phyloP scores from a whole-genome alignment of 495 filamentous ascomycete genomes.

The Lentithecium fluviatile region DNA sequence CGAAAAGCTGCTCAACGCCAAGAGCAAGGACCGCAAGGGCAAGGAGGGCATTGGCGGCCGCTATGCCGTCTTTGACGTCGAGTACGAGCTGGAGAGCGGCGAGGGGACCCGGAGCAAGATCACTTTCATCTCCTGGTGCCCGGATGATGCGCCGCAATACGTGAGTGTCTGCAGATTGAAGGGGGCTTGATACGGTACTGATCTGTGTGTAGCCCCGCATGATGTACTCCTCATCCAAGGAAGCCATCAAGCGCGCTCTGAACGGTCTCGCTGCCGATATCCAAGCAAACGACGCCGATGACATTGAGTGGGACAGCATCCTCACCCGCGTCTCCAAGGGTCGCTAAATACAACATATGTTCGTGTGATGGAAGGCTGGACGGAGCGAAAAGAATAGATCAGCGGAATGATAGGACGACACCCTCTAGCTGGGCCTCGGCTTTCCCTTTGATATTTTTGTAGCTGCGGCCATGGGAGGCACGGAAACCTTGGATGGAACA shows the following conservation, averaged over 20 bases:
- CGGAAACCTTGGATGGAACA: too few species aligned
- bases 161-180: conserved; percentile 54
- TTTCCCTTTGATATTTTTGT: too few species aligned
- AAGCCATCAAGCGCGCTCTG: conserved; percentile 82
- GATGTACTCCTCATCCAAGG: conserved; percentile 96
- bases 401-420: conserved; percentile 16
- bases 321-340: conserved; percentile 80
- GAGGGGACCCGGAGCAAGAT: conserved; percentile 92
- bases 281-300: conserved; percentile 89
- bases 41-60: conserved; percentile 69
- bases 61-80: conserved; percentile 92
- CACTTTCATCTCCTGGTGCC: conserved; percentile 91
- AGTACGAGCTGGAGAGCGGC: conserved; percentile 72
- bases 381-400: too few species aligned
- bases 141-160: conserved; percentile 75
- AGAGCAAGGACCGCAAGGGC: conserved; percentile 56
- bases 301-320: conserved; percentile 81
- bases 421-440: too few species aligned
- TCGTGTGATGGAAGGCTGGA: not conserved
- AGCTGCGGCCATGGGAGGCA: too few species aligned
- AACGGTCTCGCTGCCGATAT: conserved; percentile 76
- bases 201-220: conserved; percentile 67
- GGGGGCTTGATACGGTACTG: not conserved
- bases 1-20: conserved; percentile 69
- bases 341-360: conserved; percentile 36